phyloP scores from a whole-genome alignment of 306 rosid genomes.

The Acacia melanoxylon region DNA sequence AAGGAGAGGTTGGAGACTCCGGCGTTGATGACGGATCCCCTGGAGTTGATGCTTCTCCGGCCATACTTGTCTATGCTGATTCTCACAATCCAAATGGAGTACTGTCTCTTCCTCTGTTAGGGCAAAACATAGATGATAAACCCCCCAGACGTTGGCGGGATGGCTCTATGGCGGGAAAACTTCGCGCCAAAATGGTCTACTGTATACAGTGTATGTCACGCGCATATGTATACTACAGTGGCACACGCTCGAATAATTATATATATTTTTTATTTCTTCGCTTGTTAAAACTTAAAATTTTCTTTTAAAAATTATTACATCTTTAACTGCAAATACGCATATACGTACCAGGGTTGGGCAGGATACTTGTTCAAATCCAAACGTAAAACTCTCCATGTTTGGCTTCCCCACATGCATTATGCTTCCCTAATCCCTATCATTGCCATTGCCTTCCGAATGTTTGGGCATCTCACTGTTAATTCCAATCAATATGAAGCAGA shows the following conservation, averaged over 20 bases:
- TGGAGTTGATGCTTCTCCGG: slow-evolving; percentile 20
- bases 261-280: too few relatives aligned
- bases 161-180: slow-evolving; percentile 34
- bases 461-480: too few relatives aligned
- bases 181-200: not conserved
- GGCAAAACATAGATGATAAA: slow-evolving; percentile 11
- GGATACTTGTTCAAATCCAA: slow-evolving; percentile 47
- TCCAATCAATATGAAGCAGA: too few relatives aligned
- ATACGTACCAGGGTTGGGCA: slow-evolving; percentile 27
- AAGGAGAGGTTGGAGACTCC: slow-evolving; percentile 72
- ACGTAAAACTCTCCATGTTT: slow-evolving; percentile 27
- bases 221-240: not conserved
- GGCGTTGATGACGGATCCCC: slow-evolving; percentile 64
- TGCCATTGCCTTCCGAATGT: too few relatives aligned
- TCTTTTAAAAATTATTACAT: too few relatives aligned
- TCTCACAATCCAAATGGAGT: not conserved
- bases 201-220: not conserved
- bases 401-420: too few relatives aligned
- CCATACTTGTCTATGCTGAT: slow-evolving; percentile 39
- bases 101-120: not conserved
- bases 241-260: too few relatives aligned
- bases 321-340: too few relatives aligned
- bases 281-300: too few relatives aligned
- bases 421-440: too few relatives aligned
- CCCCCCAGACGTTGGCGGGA: slow-evolving; percentile 43